phyloP scores from a whole-genome alignment of 805 yeast species.

The Ogataea nitratoaversa region DNA sequence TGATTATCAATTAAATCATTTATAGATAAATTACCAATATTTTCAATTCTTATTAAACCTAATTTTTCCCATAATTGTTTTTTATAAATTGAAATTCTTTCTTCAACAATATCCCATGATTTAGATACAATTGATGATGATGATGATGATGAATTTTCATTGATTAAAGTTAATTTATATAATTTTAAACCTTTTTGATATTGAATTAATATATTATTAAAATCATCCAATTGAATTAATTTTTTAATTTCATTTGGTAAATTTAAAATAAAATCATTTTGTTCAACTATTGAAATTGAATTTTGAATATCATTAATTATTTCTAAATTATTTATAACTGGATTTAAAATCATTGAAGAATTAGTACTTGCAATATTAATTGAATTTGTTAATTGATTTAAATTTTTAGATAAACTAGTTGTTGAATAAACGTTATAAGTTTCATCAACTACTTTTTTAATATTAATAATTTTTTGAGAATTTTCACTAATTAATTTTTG shows the following conservation, averaged over 20 bases:
- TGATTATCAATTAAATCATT: not conserved
- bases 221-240: slow-evolving; percentile 47
- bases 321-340: slow-evolving; percentile 48
- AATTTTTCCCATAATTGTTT: slow-evolving; percentile 49
- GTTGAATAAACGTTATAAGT: slow-evolving; percentile 50
- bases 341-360: slow-evolving; percentile 53
- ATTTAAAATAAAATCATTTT: slow-evolving; percentile 50
- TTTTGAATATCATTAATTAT: slow-evolving; percentile 45
- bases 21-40: slow-evolving; percentile 17
- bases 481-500: slow-evolving; percentile 52
- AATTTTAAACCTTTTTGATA: slow-evolving; percentile 56
- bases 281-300: slow-evolving; percentile 48
- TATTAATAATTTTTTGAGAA: slow-evolving; percentile 58
- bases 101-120: slow-evolving; percentile 55
- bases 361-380: slow-evolving; percentile 45
- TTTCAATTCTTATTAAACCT: slow-evolving; percentile 29
- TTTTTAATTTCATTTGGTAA: slow-evolving; percentile 46
- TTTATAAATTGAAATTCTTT: slow-evolving; percentile 51
- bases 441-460: slow-evolving; percentile 60
- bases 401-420: slow-evolving; percentile 18
- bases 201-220: slow-evolving; percentile 52
- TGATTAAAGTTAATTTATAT: too few species aligned
- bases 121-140: slow-evolving; percentile 20
- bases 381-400: slow-evolving; percentile 29
- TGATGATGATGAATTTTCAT: too few species aligned